Conservation (phyloP, 352 stramenopile genomes). For the Pythium myriotylum region DNA sequence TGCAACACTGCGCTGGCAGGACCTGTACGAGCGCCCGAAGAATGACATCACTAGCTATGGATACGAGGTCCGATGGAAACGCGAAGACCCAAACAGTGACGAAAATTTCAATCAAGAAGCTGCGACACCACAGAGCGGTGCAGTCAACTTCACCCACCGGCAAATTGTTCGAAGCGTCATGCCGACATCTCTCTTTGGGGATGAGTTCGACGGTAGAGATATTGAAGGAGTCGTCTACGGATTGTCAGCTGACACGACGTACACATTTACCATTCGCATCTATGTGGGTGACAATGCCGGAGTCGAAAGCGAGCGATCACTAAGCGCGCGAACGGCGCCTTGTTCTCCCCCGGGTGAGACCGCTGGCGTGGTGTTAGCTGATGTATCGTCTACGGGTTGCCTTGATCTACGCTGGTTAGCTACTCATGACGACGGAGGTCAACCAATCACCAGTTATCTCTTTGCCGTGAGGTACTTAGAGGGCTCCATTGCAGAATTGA, state of each 20-base stretch:
- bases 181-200: constrained; percentile 67
- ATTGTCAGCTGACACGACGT: constrained; percentile 57
- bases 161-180: constrained; percentile 60
- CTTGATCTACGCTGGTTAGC: constrained; percentile 60
- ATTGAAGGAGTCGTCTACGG: constrained; percentile 61
- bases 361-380: constrained; percentile 41
- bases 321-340: constrained; percentile 40
- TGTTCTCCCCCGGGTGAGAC: constrained; percentile 43
- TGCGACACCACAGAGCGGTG: background rate
- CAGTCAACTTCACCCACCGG: constrained; percentile 58
- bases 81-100: constrained; percentile 19
- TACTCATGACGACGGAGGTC: constrained; percentile 55
- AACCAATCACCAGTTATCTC: constrained; percentile 45
- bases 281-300: constrained; percentile 58
- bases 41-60: constrained; percentile 68
- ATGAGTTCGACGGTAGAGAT: constrained; percentile 79
- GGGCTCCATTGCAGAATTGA: background rate
- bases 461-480: constrained; percentile 30
- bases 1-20: constrained; percentile 69
- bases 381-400: constrained; percentile 30
- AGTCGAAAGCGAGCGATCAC: constrained; percentile 54
- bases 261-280: constrained; percentile 74
- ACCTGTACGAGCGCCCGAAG: constrained; percentile 64
- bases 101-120: constrained; percentile 7
- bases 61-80: constrained; percentile 64